These are phyloP conservation scores for Vitis hybrid DNA, from an alignment of 177 flowering plant species.

Conservation along the genomic window DNA sequence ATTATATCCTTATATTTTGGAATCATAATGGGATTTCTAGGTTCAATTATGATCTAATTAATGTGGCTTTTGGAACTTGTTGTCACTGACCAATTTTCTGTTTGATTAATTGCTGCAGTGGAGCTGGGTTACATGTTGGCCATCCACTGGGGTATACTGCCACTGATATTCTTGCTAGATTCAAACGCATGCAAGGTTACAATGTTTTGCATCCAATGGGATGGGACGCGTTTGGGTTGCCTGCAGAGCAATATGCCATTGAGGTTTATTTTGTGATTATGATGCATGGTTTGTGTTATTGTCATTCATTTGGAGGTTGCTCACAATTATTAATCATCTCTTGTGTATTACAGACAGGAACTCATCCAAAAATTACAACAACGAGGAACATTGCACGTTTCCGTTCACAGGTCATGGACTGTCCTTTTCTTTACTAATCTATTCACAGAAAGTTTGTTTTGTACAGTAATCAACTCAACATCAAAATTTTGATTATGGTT, in stretches of 20 bases:
- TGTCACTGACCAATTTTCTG: not conserved
- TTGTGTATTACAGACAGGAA: slow-evolving; percentile 70
- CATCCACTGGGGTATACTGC: slow-evolving; percentile 99
- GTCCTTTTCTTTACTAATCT: slow-evolving; percentile 1
- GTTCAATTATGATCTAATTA: not conserved
- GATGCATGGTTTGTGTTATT: not conserved
- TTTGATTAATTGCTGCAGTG: slow-evolving; percentile 48
- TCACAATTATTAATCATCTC: not conserved
- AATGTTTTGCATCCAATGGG: slow-evolving; percentile 99
- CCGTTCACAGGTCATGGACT: slow-evolving; percentile 68
- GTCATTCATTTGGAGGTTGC: not conserved
- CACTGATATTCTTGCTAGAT: slow-evolving; percentile 91
- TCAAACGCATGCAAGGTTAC: slow-evolving; percentile 91
- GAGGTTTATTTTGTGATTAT: slow-evolving; percentile 44
- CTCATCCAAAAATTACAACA: slow-evolving; percentile 91
- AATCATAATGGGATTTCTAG: too few relatives aligned
- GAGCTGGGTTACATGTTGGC: slow-evolving; percentile 97
- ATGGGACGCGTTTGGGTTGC: slow-evolving; percentile 99
- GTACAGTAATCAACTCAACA: too few relatives aligned
- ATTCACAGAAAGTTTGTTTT: not conserved
- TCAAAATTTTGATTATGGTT: too few relatives aligned
- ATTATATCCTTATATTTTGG: too few relatives aligned
- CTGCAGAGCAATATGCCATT: slow-evolving; percentile 97
- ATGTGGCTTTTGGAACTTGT: not conserved
- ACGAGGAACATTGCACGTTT: slow-evolving; percentile 75